These are phyloP conservation scores for Ilex aquifolium DNA, from an alignment of 257 asterid species.

Conservation along the genomic window DNA sequence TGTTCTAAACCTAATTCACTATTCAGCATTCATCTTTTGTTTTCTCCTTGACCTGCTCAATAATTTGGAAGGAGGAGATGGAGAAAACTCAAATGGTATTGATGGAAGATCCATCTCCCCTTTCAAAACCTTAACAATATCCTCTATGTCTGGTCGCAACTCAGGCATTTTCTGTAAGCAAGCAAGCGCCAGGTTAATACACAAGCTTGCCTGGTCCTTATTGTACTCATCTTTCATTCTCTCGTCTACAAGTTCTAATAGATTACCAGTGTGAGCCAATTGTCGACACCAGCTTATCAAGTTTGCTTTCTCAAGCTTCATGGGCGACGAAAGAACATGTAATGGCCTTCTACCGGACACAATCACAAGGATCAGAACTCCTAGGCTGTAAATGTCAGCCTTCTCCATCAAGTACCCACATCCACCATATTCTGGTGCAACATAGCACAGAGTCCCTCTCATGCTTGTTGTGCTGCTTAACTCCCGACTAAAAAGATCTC, in stretches of 20 bases:
- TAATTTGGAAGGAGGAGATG: conserved; percentile 74
- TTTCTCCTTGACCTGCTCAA: conserved; percentile 54
- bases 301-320: conserved; percentile 87
- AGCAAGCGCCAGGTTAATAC: conserved; percentile 81
- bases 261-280: conserved; percentile 63
- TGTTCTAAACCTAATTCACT: conserved; percentile 21
- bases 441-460: conserved; percentile 93
- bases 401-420: conserved; percentile 78
- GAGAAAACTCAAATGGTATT: conserved; percentile 74
- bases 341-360: conserved; percentile 87
- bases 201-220: conserved; percentile 66
- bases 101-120: conserved; percentile 78
- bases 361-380: conserved; percentile 77
- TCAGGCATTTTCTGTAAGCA: conserved; percentile 87
- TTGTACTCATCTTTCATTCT: conserved; percentile 44
- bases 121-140: conserved; percentile 63
- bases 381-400: conserved; percentile 82
- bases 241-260: conserved; percentile 73
- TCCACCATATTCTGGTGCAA: conserved; percentile 83
- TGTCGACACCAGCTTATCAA: conserved; percentile 81
- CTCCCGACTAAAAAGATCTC: conserved; percentile 88
- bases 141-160: conserved; percentile 75
- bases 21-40: conserved; percentile 32
- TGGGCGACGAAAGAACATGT: conserved; percentile 85
- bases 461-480: conserved; percentile 95